Percentiles rank a stretch among this genome's conserved stretches.
Evolutionary conservation across 2,329 filamentous ascomycete species (phyloP).

Genomic region (Fusarium sp.): DNA sequence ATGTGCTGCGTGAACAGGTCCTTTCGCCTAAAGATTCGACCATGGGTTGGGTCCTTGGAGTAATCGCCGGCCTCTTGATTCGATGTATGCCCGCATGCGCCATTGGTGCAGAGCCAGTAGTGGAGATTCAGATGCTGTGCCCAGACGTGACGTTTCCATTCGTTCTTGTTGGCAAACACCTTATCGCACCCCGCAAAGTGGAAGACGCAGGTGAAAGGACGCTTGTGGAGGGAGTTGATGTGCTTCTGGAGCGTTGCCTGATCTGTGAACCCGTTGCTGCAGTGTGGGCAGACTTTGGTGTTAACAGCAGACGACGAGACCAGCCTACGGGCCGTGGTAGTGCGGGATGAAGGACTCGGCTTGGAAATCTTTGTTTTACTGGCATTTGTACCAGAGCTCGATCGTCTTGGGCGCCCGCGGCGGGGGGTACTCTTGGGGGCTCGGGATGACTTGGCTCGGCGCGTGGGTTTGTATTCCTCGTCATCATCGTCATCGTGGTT

Average conservation of each 20-base stretch:
- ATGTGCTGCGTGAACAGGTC: constrained; percentile 92
- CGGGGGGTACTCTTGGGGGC: constrained; percentile 15
- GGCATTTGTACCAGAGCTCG: neutral
- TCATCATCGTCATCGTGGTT: constrained; percentile 2
- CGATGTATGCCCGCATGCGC: constrained; percentile 59
- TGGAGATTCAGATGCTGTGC: constrained; percentile 82
- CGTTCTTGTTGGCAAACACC: constrained; percentile 85
- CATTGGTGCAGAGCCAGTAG: constrained; percentile 82
- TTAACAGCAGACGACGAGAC: constrained; percentile 4
- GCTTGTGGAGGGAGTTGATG: constrained; percentile 64
- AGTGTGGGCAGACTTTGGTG: constrained; percentile 32
- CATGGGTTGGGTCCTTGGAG: constrained; percentile 60
- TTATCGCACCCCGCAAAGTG: constrained; percentile 79
- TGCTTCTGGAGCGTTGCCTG: constrained; percentile 60
- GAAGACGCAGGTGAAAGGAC: constrained; percentile 82
- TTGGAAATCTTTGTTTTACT: constrained; percentile 22
- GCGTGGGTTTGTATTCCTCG: constrained; percentile 10
- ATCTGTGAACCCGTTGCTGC: constrained; percentile 56
- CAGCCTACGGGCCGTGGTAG: constrained; percentile 8
- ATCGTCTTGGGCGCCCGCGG: constrained; percentile 25
- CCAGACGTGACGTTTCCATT: constrained; percentile 91
- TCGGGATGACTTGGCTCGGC: constrained; percentile 4
- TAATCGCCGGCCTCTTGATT: constrained; percentile 29
- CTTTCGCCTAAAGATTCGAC: constrained; percentile 85
- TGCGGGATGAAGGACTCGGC: neutral